A percentile compares a stretch with the other conserved stretches of the same genome.
These are phyloP conservation scores for Rhazya stricta DNA, from an alignment of 257 asterid species.

Conservation along the genomic window DNA sequence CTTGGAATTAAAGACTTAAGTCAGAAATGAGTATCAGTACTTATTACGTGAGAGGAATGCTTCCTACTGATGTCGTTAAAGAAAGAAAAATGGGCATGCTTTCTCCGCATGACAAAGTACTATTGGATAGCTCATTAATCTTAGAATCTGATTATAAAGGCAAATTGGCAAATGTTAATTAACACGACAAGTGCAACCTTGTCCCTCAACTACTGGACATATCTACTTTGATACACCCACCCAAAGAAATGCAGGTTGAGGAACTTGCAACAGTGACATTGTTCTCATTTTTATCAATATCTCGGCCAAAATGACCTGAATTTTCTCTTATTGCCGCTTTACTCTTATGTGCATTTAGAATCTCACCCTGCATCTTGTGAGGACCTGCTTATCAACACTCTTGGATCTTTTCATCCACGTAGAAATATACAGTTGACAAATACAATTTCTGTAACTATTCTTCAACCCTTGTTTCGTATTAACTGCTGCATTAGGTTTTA, in stretches of 20 bases:
- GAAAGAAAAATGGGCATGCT: not conserved
- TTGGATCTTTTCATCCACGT: not conserved
- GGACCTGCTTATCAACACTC: not conserved
- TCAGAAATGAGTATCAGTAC: not conserved
- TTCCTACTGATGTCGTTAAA: not conserved
- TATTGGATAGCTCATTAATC: not conserved
- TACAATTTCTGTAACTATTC: conserved; percentile 1
- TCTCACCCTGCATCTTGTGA: not conserved
- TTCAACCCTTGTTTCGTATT: not conserved
- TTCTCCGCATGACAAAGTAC: too few species aligned
- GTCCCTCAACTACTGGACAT: not conserved
- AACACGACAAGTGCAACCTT: not conserved
- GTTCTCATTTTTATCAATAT: not conserved
- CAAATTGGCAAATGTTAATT: not conserved
- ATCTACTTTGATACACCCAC: not conserved
- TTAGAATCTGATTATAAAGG: not conserved
- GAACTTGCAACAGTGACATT: not conserved
- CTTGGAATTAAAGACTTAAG: not conserved
- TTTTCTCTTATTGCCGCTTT: not conserved
- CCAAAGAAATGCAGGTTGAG: not conserved
- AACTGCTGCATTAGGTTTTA: not conserved
- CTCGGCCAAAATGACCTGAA: not conserved
- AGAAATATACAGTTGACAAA: not conserved
- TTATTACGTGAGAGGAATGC: not conserved
- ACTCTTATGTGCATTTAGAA: not conserved